Percentiles rank a stretch among this genome's conserved stretches.
Evolutionary conservation across 225 moss, liverwort and hornwort genomes (phyloP).

Genomic region (Physcomitrellopsis africana): DNA sequence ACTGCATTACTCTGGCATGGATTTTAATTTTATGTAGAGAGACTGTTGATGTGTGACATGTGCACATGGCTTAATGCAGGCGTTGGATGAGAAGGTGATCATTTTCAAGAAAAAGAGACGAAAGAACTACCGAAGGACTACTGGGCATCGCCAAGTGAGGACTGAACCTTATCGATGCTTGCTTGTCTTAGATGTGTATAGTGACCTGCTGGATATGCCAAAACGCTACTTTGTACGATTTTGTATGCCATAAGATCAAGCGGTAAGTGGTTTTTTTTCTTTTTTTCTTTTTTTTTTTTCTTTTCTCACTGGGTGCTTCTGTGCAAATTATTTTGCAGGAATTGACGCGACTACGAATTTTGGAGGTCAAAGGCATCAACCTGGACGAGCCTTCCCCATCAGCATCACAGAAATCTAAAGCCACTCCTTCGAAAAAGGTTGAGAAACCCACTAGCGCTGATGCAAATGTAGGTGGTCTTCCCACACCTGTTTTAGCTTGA

Average conservation of each 20-base stretch:
- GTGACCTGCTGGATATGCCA: neutral
- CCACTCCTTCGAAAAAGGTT: neutral
- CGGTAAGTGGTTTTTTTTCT: neutral
- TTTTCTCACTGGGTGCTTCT: neutral
- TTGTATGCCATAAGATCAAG: neutral
- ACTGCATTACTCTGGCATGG: neutral
- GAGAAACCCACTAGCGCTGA: slow-evolving; percentile 7
- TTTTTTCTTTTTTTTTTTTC: no score
- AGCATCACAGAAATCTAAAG: slow-evolving; percentile 2
- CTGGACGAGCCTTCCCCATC: slow-evolving; percentile 16
- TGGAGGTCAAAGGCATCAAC: slow-evolving; percentile 65
- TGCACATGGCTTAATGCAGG: slow-evolving; percentile 38
- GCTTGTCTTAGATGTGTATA: neutral
- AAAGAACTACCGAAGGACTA: slow-evolving; percentile 84
- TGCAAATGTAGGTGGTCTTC: neutral
- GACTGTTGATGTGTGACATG: slow-evolving; percentile 3
- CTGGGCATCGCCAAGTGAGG: slow-evolving; percentile 82
- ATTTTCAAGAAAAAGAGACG: slow-evolving; percentile 87
- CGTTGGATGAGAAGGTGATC: slow-evolving; percentile 85
- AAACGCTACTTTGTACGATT: neutral
- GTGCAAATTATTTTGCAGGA: slow-evolving; percentile 51
- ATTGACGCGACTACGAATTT: slow-evolving; percentile 74
- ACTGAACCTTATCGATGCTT: neutral
- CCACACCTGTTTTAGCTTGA: slow-evolving; percentile 38
- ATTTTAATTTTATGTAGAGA: neutral